These are phyloP conservation scores for Perkinsus marinus DNA, from an alignment of 169 alveolate species.

Conservation along the genomic window DNA sequence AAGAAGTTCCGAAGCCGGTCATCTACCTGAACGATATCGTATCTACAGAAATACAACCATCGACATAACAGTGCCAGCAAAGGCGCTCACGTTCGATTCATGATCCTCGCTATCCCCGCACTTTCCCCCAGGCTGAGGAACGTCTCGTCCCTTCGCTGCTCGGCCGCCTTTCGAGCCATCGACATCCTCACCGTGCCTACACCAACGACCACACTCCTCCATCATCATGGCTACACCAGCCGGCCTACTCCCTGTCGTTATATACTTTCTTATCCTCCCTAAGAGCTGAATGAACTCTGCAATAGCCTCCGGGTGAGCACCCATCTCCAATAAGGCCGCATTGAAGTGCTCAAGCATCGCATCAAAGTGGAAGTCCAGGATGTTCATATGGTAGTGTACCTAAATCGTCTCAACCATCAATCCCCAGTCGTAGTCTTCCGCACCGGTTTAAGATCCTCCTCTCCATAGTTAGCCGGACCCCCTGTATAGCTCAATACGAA, in stretches of 20 bases:
- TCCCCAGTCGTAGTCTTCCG: too few species aligned
- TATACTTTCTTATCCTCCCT: background rate
- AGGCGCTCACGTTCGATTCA: background rate
- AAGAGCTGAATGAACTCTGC: background rate
- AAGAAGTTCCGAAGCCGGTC: background rate
- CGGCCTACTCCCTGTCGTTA: background rate
- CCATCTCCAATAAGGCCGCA: background rate
- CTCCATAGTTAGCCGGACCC: background rate
- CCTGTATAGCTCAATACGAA: background rate
- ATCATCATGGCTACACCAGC: too few species aligned
- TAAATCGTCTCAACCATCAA: background rate
- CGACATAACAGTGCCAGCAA: background rate
- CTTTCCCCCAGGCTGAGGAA: background rate
- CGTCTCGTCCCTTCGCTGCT: background rate
- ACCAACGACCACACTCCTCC: background rate
- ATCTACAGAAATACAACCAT: background rate
- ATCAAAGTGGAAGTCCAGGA: background rate
- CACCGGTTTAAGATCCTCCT: background rate
- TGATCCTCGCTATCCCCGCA: background rate
- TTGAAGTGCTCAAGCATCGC: background rate
- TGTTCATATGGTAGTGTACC: background rate
- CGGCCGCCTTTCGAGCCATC: background rate
- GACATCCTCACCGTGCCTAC: background rate
- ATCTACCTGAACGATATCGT: background rate
- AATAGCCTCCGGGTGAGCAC: background rate